These are phyloP conservation scores for Drechslerella coelobrocha DNA, from an alignment of 2,329 filamentous ascomycete species.

Conservation along the genomic window DNA sequence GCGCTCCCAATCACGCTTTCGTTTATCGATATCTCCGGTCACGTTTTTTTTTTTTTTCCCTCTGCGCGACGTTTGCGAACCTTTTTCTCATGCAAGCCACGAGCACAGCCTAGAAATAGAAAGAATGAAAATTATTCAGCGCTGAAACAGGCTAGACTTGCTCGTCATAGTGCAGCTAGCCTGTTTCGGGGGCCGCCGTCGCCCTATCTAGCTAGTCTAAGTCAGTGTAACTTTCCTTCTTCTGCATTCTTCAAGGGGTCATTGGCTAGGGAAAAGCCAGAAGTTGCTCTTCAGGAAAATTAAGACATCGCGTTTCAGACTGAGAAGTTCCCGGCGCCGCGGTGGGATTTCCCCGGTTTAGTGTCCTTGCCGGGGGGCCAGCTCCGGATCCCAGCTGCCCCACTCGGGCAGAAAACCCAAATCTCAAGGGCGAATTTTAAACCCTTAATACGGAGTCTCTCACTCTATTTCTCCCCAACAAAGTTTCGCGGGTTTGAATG, in stretches of 20 bases:
- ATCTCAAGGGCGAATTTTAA: not conserved
- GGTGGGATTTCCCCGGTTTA: not conserved
- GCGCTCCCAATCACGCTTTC: conserved; percentile 9
- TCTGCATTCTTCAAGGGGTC: not conserved
- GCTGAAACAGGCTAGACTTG: not conserved
- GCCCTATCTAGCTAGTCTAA: not conserved
- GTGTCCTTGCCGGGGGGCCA: not conserved
- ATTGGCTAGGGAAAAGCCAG: not conserved
- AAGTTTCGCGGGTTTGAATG: not conserved
- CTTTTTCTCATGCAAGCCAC: not conserved
- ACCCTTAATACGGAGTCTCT: conserved; percentile 1
- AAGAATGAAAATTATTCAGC: not conserved
- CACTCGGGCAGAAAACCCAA: conserved; percentile 42
- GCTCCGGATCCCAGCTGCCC: conserved; percentile 8
- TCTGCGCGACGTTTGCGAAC: not conserved
- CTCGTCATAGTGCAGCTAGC: not conserved
- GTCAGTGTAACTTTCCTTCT: conserved; percentile 3
- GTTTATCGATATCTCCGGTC: conserved; percentile 28
- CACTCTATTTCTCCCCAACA: not conserved
- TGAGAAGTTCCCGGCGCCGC: conserved; percentile 44
- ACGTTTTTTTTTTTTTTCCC: not conserved
- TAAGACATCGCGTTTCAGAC: conserved; percentile 47
- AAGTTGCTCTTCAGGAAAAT: conserved; percentile 35
- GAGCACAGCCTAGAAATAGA: not conserved
- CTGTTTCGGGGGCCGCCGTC: not conserved